Percentiles rank a stretch among this genome's conserved stretches.
phyloP scores from a whole-genome alignment of 2,329 filamentous ascomycete genomes.

The Penicillium capsulatum region DNA sequence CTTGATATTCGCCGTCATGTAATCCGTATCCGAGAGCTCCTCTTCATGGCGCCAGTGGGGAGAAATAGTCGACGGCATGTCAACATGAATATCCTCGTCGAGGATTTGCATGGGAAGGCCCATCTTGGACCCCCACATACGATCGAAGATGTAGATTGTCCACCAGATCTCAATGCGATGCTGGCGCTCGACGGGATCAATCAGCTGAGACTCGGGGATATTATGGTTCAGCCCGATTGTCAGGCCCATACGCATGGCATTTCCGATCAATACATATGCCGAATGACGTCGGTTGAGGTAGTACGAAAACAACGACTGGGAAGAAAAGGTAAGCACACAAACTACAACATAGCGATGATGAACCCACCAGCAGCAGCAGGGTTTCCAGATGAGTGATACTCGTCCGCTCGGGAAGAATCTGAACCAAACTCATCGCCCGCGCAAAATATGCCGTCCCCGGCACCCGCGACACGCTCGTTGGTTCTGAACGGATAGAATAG shows the following conservation, averaged over 20 bases:
- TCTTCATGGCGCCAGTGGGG: constrained; percentile 31
- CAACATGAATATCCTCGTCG: constrained; percentile 46
- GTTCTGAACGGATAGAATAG: constrained; percentile 40
- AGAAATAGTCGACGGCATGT: constrained; percentile 34
- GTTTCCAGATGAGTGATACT: constrained; percentile 46
- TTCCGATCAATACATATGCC: constrained; percentile 35
- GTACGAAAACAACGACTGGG: constrained; percentile 35
- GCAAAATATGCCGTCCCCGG: constrained; percentile 46
- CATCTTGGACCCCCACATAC: constrained; percentile 49
- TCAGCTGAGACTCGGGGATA: constrained; percentile 35
- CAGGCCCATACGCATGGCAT: constrained; percentile 41
- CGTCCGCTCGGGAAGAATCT: constrained; percentile 44
- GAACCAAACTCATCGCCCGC: constrained; percentile 38
- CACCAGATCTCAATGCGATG: constrained; percentile 39
- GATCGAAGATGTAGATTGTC: constrained; percentile 40
- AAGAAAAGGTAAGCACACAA: neutral
- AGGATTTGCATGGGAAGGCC: constrained; percentile 48
- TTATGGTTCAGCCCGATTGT: constrained; percentile 45
- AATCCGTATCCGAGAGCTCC: constrained; percentile 37
- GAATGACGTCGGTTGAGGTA: constrained; percentile 37
- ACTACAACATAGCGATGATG: neutral
- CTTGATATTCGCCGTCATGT: constrained; percentile 37
- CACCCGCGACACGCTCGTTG: constrained; percentile 33
- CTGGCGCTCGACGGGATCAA: constrained; percentile 39
- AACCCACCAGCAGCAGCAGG: constrained; percentile 37